Conservation (phyloP, 768 basidiomycete genomes). For the Coprinellus aureogranulatus region DNA sequence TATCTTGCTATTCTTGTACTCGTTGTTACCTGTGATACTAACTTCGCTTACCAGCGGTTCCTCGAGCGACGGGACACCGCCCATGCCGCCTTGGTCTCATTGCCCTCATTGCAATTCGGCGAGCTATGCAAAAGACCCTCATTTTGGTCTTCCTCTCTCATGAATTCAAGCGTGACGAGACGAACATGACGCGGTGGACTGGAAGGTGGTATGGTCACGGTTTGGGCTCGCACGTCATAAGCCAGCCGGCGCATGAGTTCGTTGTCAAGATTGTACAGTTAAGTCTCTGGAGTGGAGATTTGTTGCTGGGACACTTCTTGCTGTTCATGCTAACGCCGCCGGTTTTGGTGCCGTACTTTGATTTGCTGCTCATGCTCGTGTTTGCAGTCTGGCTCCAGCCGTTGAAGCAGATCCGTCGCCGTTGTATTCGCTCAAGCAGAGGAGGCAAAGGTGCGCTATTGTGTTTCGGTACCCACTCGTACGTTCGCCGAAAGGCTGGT, state of each 20-base stretch:
- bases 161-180: slow-evolving; percentile 99
- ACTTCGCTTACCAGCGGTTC: slow-evolving; percentile 68
- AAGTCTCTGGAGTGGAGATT: slow-evolving; percentile 92
- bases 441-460: slow-evolving; percentile 85
- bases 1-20: slow-evolving; percentile 13
- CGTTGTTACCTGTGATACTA: slow-evolving; percentile 9
- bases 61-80: slow-evolving; percentile 88
- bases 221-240: slow-evolving; percentile 86
- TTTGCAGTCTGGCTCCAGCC: slow-evolving; percentile 87
- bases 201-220: slow-evolving; percentile 96
- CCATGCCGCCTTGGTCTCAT: slow-evolving; percentile 90
- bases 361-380: slow-evolving; percentile 33
- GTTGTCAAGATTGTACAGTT: slow-evolving; percentile 97
- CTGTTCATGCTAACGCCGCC: slow-evolving; percentile 90
- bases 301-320: slow-evolving; percentile 82
- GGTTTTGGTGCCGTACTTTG: slow-evolving; percentile 86
- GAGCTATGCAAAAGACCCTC: slow-evolving; percentile 88
- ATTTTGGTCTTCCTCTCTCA: slow-evolving; percentile 93
- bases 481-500: no score
- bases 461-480: no score
- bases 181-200: slow-evolving; percentile 99
- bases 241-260: slow-evolving; percentile 97
- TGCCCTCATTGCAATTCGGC: slow-evolving; percentile 86
- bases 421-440: slow-evolving; percentile 85
- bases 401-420: slow-evolving; percentile 91